Conservation (phyloP, 805 yeast genomes). For the Kodamaea laetipori region DNA sequence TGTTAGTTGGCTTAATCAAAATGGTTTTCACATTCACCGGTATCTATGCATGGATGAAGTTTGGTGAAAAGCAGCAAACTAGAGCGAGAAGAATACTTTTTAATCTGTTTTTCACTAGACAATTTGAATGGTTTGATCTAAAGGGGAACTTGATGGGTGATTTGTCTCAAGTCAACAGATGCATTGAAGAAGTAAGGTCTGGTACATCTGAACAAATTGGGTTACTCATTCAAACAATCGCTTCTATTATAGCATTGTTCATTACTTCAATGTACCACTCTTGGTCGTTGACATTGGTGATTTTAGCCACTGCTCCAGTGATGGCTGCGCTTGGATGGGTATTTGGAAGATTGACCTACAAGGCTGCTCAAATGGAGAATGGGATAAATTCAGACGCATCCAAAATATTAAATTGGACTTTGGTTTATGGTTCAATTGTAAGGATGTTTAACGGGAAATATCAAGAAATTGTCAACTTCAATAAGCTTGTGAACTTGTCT, state of each 20-base stretch:
- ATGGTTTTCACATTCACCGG: constrained; percentile 51
- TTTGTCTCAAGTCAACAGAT: constrained; percentile 64
- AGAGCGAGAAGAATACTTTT: constrained; percentile 54
- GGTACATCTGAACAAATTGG: constrained; percentile 72
- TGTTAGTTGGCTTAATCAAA: constrained; percentile 34
- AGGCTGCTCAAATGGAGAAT: constrained; percentile 59
- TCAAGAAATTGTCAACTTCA: constrained; percentile 51
- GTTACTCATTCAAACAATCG: constrained; percentile 51
- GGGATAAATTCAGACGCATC: constrained; percentile 55
- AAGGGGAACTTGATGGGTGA: constrained; percentile 61
- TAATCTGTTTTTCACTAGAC: constrained; percentile 45
- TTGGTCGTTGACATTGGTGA: constrained; percentile 82
- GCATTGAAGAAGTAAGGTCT: constrained; percentile 70
- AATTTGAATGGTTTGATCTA: constrained; percentile 64
- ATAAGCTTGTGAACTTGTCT: constrained; percentile 35
- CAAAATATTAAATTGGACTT: constrained; percentile 67
- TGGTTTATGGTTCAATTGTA: constrained; percentile 60
- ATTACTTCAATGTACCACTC: constrained; percentile 73
- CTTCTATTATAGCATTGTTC: constrained; percentile 55
- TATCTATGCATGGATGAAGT: constrained; percentile 59
- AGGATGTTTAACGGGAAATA: constrained; percentile 60
- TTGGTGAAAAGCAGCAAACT: constrained; percentile 72
- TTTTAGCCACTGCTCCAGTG: constrained; percentile 74
- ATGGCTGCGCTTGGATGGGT: constrained; percentile 50
- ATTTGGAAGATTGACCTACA: constrained; percentile 55